Base-by-base conservation (phyloP, 2,329 filamentous ascomycete genomes). In the Orbilia brochopaga region DNA sequence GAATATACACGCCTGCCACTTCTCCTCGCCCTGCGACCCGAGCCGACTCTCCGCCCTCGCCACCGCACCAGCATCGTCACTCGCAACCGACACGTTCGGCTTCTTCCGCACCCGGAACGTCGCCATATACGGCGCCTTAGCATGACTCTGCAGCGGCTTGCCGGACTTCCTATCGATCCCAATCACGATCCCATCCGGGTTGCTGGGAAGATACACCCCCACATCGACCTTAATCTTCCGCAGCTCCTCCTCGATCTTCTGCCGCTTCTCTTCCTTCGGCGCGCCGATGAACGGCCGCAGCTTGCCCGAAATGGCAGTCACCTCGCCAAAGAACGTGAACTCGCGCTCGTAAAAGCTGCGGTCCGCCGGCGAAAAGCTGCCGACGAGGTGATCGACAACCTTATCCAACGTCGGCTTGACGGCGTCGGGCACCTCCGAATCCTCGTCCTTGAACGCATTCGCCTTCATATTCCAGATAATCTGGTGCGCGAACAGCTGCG, bases 391-490 rank as follows among this genome's bases (percentile, higher is more conserved):
- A 27, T 85, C 84, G 87, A 91, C 95, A 75, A 99, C 94, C 61
- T 87, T 87, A 80, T 99, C 95, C 1, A 99, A 85, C 0, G 89
- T 94, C 1, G 94, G 93, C 79, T 99, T 99, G 77, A 97, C 90
- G 2, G 87, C 86, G 79, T 99, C 94, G 19, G 94, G 92, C 74
- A 96, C 86, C 76, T 89, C 87, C 13, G 89, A 92, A 75, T 97
- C 91, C 77, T 99, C 93, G 75, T 99, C 95, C 79, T 97, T 99
- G 84, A 90, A 99, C 0, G 92, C 90, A 79, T 99, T 99, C 32
- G 94, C 94, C 79, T 97, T 99, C 89, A 99, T 99, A 79, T 99
- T 99, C 94, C 95, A 99, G 78, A 99, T 99, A 75, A 99, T 97
- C 77, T 99, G 94, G 79, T 99, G 95, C 1, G 95, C 93, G 80